Evolutionary conservation across 2,329 filamentous ascomycete genomes (phyloP), one percentile per base, ranked within the genome.

Genomic region (Calonectria pauciramosa): DNA sequence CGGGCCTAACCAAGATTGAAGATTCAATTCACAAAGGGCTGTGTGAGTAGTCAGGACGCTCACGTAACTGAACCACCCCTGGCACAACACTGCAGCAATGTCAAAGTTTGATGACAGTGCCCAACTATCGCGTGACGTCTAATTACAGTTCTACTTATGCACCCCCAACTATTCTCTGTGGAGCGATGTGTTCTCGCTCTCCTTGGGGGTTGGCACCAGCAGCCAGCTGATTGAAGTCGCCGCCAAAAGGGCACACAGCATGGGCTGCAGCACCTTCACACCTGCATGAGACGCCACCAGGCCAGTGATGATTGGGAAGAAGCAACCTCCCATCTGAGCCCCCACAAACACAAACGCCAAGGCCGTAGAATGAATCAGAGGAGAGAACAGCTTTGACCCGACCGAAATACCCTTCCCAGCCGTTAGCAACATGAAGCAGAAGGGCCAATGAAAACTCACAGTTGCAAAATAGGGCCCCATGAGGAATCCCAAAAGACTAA

Each of bases 401-500:
- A 91, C 86, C 0, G 88, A 89, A 41, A 93, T 89, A 2, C 88
- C 89, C 88, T 90, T 30, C 0, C 3, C 1, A 54, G 28, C 3
- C 14, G 8, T 78, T 10, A 81, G 70, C 1, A 13, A 20, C 1
- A 0, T 9, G n/a, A 60, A 6, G 20, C 8, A 13, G 1, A 30
- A 4, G 0, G 4, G 11, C 1, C 4, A 14, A 9, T 1, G 26
- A 51, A 32, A 16, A 82, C 86, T 75, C 73, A 89, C 90, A 0
- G 89, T 89, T 1, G 90, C 89, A 75, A 92, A 93, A 28, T 91
- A 86, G 0, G 90, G 91, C 0, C 91, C 91, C 1, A 88, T 88
- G 74, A 92, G 90, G 81, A 92, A 90, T 0, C 90, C 90, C 3
- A 92, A 80, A 0, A 91, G 79, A 70, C 87, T 90, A 71, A 92